Base-by-base conservation (phyloP, 148 eudicot species). In the Silene conica region DNA sequence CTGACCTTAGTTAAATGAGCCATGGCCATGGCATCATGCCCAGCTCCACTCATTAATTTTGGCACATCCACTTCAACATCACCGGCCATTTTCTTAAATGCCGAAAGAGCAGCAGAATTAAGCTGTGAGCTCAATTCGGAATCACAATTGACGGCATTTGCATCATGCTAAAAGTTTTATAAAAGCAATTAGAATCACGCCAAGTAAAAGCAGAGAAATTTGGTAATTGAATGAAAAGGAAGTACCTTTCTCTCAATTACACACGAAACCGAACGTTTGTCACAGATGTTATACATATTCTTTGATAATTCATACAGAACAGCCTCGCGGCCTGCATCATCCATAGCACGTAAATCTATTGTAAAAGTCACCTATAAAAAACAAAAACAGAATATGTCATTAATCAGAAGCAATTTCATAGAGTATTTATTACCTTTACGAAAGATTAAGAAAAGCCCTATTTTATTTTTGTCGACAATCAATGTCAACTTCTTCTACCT, bases 11-110 rank as follows among this genome's bases (percentile, higher is more conserved):
- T 92, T 54, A 95, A 82, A 89, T 89, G 97, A 76, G 99, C 82
- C 99, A 95, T 87, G 71, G 99, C 99, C 99, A 95, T 95, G 62
- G 99, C 97, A 76, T 95, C 99, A 66, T 95, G 99, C 66, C 99
- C 99, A 16, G 99, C 99, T 72, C 97, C 99, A 77, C 99, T 95
- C 97, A 95, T 95, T 59, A 95, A 73, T 70, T 86, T 87, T 11
- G 96, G 99, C 77, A 90, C 88, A 50, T 92, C 88, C 57, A 82
- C 82, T 21, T 70, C 66, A 65, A 88, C 78, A 58, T 85, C 86
- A 43, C 96, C 94, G 1, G 81, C 85, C 82, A 92, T 77, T 72
- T 80, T 87, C 72, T 73, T 86, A 75, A 89, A 80, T 21, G 92
- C 90, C 5, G 87, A 31, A 61, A 79, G 87, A 41, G 94, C 88